phyloP scores from a whole-genome alignment of 2,329 filamentous ascomycete species.

The Amauroascus verrucosus region DNA sequence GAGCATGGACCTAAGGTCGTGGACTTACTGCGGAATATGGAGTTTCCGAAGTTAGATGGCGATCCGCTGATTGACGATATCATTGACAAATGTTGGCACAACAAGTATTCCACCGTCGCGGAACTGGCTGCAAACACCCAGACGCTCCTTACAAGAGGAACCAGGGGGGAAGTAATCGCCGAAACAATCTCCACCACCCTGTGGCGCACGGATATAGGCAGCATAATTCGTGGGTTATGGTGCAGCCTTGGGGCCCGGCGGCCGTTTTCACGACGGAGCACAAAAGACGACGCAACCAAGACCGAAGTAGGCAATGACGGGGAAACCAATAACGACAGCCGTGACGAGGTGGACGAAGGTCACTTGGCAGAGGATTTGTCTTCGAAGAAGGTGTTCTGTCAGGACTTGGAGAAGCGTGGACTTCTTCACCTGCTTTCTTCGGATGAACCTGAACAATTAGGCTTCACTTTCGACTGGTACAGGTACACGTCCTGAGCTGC shows the following conservation, averaged over 20 bases:
- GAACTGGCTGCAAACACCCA: constrained; percentile 2
- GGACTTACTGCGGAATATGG: not conserved
- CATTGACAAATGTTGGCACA: constrained; percentile 13
- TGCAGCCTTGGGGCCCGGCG: not conserved
- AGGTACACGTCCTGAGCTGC: not conserved
- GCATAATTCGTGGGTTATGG: not conserved
- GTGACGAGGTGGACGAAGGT: constrained; percentile 10
- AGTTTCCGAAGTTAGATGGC: constrained; percentile 20
- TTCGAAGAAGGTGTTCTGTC: constrained; percentile 20
- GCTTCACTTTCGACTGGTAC: constrained; percentile 17
- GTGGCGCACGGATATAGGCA: not conserved
- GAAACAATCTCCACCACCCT: not conserved
- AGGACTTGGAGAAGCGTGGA: constrained; percentile 21
- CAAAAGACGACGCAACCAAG: not conserved
- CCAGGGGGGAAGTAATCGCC: not conserved
- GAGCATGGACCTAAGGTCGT: constrained; percentile 18
- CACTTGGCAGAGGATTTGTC: constrained; percentile 14
- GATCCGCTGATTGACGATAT: constrained; percentile 21
- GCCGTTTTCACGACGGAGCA: not conserved
- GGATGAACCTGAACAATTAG: constrained; percentile 16
- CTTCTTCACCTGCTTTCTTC: constrained; percentile 20
- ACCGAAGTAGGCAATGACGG: not conserved
- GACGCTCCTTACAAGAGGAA: not conserved
- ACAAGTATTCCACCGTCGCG: not conserved
- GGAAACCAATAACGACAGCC: constrained; percentile 9